A percentile compares a stretch with the other conserved stretches of the same genome.
These are phyloP conservation scores for Poteriospumella lacustris DNA, from an alignment of 108 stramenopile species.

Conservation along the genomic window DNA sequence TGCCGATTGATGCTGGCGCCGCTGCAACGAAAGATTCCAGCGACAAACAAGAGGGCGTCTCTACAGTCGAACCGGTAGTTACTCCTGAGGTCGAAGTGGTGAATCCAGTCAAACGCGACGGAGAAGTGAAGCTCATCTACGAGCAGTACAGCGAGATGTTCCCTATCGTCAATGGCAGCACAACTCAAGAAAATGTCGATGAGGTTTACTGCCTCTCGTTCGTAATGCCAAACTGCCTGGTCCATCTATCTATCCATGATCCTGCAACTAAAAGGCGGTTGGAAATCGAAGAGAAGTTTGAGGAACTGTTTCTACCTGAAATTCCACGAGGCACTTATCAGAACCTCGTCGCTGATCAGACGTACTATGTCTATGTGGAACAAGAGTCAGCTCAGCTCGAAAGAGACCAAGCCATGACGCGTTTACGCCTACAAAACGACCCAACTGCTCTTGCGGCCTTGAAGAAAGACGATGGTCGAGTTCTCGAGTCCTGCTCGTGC, in stretches of 20 bases:
- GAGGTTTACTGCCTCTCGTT: constrained; percentile 44
- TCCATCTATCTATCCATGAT: constrained; percentile 36
- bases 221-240: constrained; percentile 45
- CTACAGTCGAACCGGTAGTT: too few relatives aligned
- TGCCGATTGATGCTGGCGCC: too few relatives aligned
- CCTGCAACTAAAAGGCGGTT: constrained; percentile 23
- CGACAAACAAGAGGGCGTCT: too few relatives aligned
- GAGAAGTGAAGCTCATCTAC: constrained; percentile 42
- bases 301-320: constrained; percentile 24
- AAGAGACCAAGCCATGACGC: constrained; percentile 29
- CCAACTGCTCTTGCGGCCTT: neutral
- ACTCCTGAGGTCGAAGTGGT: too few relatives aligned
- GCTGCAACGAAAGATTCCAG: too few relatives aligned
- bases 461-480: neutral
- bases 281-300: constrained; percentile 8
- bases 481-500: constrained; percentile 24
- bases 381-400: constrained; percentile 34
- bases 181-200: constrained; percentile 34
- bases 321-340: constrained; percentile 38
- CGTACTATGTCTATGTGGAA: constrained; percentile 45
- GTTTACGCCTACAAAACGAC: neutral
- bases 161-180: constrained; percentile 34
- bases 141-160: constrained; percentile 50
- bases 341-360: constrained; percentile 30
- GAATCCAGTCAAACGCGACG: constrained; percentile 7